phyloP scores from a whole-genome alignment of 2,329 filamentous ascomycete species.

The Drechslerella stenobrocha region DNA sequence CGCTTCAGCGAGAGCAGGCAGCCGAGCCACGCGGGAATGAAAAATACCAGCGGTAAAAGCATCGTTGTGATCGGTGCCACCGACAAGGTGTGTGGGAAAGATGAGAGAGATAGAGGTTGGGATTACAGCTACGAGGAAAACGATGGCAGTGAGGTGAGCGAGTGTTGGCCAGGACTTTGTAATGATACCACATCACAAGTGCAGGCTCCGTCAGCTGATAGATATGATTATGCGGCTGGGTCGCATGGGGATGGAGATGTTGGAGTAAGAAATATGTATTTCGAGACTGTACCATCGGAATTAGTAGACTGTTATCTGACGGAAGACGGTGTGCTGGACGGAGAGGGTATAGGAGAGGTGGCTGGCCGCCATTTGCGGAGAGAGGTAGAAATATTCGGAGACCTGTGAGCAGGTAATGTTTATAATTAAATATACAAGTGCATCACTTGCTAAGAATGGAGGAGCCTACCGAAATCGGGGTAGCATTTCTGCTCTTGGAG shows the following conservation, averaged over 20 bases:
- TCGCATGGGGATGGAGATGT: conserved; percentile 21
- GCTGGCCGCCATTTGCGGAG: conserved; percentile 37
- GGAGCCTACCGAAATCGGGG: neutral
- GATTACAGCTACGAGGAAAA: conserved; percentile 48
- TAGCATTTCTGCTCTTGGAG: too few species aligned
- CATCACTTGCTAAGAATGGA: neutral
- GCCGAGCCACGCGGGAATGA: neutral
- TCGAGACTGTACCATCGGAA: conserved; percentile 43
- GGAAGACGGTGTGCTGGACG: conserved; percentile 39
- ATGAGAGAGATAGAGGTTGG: conserved; percentile 42
- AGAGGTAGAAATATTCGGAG: conserved; percentile 43
- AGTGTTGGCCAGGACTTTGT: conserved; percentile 29
- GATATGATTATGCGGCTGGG: conserved; percentile 1
- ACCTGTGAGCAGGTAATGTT: conserved; percentile 10
- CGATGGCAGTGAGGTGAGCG: conserved; percentile 34
- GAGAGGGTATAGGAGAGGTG: conserved; percentile 31
- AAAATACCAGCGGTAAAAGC: conserved; percentile 16
- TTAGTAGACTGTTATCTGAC: conserved; percentile 45
- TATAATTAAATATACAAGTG: too few species aligned
- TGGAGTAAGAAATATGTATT: conserved; percentile 44
- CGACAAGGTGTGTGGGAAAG: conserved; percentile 42
- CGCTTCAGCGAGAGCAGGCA: conserved; percentile 28
- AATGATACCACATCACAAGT: conserved; percentile 19
- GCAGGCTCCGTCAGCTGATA: conserved; percentile 7
- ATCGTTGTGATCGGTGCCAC: conserved; percentile 43